Evolutionary conservation across 768 basidiomycete species (phyloP).

Genomic region (Lentinula edodes): DNA sequence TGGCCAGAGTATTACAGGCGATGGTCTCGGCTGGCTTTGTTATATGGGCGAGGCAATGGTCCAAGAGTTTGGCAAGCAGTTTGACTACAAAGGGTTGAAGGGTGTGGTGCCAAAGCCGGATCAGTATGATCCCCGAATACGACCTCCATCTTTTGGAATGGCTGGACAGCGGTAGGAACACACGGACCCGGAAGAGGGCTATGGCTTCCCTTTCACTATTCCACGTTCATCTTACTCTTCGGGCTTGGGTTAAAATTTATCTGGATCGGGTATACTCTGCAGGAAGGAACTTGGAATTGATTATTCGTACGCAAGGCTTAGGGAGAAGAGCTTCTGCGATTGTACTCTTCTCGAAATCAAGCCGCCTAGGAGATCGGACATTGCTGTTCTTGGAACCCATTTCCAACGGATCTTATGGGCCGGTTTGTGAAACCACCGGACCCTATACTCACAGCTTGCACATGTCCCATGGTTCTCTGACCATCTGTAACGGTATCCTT

Average conservation of each 20-base stretch:
- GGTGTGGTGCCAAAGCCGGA: conserved; percentile 72
- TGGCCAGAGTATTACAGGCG: conserved; percentile 62
- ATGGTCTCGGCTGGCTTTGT: conserved; percentile 85
- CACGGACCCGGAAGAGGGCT: neutral
- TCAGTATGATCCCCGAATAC: neutral
- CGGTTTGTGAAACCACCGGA: neutral
- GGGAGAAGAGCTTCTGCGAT: neutral
- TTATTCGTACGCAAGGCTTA: neutral
- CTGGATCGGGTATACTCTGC: neutral
- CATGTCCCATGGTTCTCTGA: neutral
- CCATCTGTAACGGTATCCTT: neutral
- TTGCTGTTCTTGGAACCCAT: neutral
- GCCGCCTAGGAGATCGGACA: neutral
- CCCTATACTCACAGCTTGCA: neutral
- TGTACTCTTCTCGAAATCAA: neutral
- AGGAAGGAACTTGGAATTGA: neutral
- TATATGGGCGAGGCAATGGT: conserved; percentile 85
- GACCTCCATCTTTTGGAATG: neutral
- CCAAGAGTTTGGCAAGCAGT: conserved; percentile 70
- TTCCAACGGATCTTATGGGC: neutral
- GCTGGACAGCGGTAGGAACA: neutral
- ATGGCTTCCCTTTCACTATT: neutral
- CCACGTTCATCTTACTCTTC: neutral
- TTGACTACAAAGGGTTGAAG: conserved; percentile 66
- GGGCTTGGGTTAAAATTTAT: neutral